These are phyloP conservation scores for Didymella lethalis DNA, from an alignment of 2,329 filamentous ascomycete genomes.

Conservation along the genomic window DNA sequence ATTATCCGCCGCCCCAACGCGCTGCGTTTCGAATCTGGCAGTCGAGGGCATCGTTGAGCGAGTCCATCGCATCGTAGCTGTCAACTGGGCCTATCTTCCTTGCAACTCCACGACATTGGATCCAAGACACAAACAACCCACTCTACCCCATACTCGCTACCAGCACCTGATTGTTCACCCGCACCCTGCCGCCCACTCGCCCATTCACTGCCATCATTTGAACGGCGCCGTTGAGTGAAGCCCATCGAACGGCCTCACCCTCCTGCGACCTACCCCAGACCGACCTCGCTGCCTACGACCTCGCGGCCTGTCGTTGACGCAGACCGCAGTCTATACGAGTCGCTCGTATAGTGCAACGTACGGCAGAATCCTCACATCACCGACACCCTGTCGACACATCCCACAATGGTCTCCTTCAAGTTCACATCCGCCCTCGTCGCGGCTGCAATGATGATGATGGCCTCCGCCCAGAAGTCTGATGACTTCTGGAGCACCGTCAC, in stretches of 20 bases:
- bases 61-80: conserved; percentile 38
- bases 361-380: conserved; percentile 18
- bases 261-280: conserved; percentile 34
- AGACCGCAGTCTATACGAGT: conserved; percentile 28
- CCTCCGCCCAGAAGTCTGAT: conserved; percentile 33
- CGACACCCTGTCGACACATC: conserved; percentile 13
- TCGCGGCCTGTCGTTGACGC: conserved; percentile 27
- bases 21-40: conserved; percentile 47
- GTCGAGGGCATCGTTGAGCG: conserved; percentile 46
- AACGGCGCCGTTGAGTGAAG: conserved; percentile 15
- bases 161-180: conserved; percentile 13
- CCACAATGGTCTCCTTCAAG: conserved; percentile 46
- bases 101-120: conserved; percentile 22
- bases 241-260: conserved; percentile 14
- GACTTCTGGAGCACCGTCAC: conserved; percentile 28
- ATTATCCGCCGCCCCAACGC: conserved; percentile 43
- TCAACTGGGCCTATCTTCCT: conserved; percentile 24
- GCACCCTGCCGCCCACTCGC: conserved; percentile 15
- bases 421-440: conserved; percentile 44
- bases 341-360: conserved; percentile 25
- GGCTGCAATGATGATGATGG: conserved; percentile 40
- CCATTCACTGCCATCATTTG: conserved; percentile 18
- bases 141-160: conserved; percentile 16
- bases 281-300: conserved; percentile 18
- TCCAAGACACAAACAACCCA: conserved; percentile 17